Percentiles rank a stretch among this genome's conserved stretches.
Evolutionary conservation across 1,284 basidiomycete genomes (phyloP).

Genomic region (Hemileia vastatrix): DNA sequence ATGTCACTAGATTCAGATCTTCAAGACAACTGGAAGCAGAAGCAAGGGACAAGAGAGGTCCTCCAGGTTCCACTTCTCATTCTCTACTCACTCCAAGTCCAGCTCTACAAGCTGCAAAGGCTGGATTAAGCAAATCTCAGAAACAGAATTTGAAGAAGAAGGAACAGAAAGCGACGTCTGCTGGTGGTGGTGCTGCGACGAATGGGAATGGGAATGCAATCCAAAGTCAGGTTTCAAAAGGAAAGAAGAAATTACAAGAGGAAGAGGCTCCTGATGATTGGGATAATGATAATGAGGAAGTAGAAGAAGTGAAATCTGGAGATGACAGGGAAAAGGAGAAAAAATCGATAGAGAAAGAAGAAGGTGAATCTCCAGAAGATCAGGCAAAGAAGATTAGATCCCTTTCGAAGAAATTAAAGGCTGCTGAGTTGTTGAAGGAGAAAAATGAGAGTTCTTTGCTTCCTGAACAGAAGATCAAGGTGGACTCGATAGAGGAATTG

Average conservation of each 20-base stretch:
- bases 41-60: conserved; percentile 44
- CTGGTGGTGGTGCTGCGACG: conserved; percentile 49
- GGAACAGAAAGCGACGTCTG: conserved; percentile 31
- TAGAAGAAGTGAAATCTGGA: conserved; percentile 18
- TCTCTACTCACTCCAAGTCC: conserved; percentile 9
- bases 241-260: conserved; percentile 45
- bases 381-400: conserved; percentile 48
- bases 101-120: neutral
- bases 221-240: no score
- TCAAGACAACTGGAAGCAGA: conserved; percentile 64
- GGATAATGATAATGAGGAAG: conserved; percentile 50
- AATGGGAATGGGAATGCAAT: conserved; percentile 56
- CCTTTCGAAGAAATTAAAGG: no score
- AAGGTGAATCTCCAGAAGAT: conserved; percentile 47
- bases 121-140: conserved; percentile 48
- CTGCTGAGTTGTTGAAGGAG: no score
- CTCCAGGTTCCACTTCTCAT: conserved; percentile 65
- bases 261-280: conserved; percentile 70
- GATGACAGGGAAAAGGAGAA: conserved; percentile 27
- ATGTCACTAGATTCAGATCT: conserved; percentile 70
- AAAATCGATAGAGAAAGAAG: conserved; percentile 24
- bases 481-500: no score
- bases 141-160: conserved; percentile 62
- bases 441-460: no score
- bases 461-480: no score